These are phyloP conservation scores for Skeletonema potamos DNA, from an alignment of 108 stramenopile species.

Conservation along the genomic window DNA sequence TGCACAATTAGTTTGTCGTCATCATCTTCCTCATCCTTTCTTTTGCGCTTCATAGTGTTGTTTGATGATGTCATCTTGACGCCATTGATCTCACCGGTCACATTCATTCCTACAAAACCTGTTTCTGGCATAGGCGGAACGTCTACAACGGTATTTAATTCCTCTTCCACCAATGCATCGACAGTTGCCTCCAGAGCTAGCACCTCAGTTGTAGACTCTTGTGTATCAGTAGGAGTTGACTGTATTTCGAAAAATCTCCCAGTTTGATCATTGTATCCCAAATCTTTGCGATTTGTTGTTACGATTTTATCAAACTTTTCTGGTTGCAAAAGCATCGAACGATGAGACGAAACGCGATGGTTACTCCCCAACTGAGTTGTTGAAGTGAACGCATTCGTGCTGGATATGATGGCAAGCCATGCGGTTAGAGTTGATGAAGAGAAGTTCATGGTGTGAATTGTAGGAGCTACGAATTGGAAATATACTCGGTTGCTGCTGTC, in stretches of 20 bases:
- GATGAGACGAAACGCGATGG: neutral
- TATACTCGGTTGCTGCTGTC: no score
- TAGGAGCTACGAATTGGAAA: no score
- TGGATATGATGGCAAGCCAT: constrained; percentile 2
- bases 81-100: constrained; percentile 44
- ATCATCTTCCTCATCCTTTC: neutral
- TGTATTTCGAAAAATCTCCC: constrained; percentile 36
- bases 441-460: constrained; percentile 27
- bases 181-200: constrained; percentile 77
- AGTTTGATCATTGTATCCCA: constrained; percentile 28
- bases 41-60: constrained; percentile 9
- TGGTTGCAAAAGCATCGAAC: constrained; percentile 20
- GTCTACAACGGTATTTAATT: neutral
- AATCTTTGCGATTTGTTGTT: constrained; percentile 24
- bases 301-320: constrained; percentile 32
- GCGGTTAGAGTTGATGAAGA: constrained; percentile 1
- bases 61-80: constrained; percentile 41
- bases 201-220: neutral
- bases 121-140: constrained; percentile 29
- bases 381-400: constrained; percentile 24
- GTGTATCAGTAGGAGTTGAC: neutral
- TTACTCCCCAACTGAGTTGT: neutral
- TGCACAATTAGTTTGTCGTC: neutral
- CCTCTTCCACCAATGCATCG: constrained; percentile 51
- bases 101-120: constrained; percentile 38